phyloP scores from a whole-genome alignment of 2,329 filamentous ascomycete species.

The Aureobasidium sp. region DNA sequence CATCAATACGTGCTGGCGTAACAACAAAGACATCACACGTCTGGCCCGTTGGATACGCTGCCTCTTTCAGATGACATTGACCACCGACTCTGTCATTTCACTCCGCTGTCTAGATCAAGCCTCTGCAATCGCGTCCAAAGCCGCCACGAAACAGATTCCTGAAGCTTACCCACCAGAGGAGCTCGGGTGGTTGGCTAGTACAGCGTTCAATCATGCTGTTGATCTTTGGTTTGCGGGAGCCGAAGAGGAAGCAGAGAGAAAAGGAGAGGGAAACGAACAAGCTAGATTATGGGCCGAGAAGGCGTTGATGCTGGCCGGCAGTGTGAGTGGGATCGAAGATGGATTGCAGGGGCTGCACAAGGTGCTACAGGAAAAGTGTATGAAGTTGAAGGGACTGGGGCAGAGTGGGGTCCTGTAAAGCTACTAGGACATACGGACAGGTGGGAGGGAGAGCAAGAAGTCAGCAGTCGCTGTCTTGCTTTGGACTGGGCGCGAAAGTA shows the following conservation, averaged over 20 bases:
- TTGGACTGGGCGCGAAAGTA: too few relatives aligned
- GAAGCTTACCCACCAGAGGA: conserved; percentile 69
- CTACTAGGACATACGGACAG: too few relatives aligned
- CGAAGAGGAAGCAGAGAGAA: conserved; percentile 33
- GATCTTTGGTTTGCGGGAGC: conserved; percentile 68
- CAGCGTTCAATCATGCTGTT: conserved; percentile 74
- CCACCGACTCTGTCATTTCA: conserved; percentile 29
- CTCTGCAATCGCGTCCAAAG: conserved; percentile 54
- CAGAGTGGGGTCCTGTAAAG: background rate
- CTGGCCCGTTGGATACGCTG: conserved; percentile 78
- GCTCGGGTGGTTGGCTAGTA: conserved; percentile 79
- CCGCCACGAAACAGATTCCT: background rate
- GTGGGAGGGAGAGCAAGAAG: too few relatives aligned
- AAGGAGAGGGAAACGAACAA: background rate
- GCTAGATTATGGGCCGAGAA: conserved; percentile 64
- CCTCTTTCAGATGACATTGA: conserved; percentile 41
- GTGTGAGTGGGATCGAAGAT: conserved; percentile 58
- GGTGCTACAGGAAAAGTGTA: conserved; percentile 41
- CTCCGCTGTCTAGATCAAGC: conserved; percentile 72
- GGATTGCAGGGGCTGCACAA: conserved; percentile 35
- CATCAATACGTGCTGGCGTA: conserved; percentile 71
- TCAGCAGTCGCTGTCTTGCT: too few relatives aligned
- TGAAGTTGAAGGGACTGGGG: conserved; percentile 22
- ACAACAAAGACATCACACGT: conserved; percentile 59
- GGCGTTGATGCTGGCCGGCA: conserved; percentile 67